Evolutionary conservation across 1,139 yeast genomes (phyloP).

Genomic region (Oligophagozyma castellii): DNA sequence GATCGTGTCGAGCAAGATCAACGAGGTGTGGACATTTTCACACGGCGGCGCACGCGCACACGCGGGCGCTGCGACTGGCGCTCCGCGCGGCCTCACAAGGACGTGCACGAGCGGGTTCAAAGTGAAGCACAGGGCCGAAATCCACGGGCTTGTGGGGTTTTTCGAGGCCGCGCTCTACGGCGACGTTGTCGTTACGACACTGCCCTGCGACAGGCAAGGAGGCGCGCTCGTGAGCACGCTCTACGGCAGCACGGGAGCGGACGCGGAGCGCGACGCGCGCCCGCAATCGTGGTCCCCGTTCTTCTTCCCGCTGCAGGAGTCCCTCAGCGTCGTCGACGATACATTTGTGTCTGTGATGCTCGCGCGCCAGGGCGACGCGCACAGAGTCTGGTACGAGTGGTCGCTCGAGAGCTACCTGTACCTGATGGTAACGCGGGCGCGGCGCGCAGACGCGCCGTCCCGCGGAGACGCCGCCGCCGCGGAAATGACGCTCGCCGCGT

Average conservation of each 20-base stretch:
- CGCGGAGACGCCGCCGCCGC: not conserved
- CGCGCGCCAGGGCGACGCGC: slow-evolving; percentile 25
- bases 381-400: slow-evolving; percentile 67
- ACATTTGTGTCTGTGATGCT: slow-evolving; percentile 38
- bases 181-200: slow-evolving; percentile 41
- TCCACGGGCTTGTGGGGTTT: slow-evolving; percentile 67
- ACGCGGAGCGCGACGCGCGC: not conserved
- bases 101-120: slow-evolving; percentile 22
- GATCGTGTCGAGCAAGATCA: slow-evolving; percentile 29
- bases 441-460: slow-evolving; percentile 2
- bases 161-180: slow-evolving; percentile 56
- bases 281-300: slow-evolving; percentile 54
- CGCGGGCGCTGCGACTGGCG: no score
- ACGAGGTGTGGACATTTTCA: slow-evolving; percentile 39
- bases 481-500: slow-evolving; percentile 2
- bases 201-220: slow-evolving; percentile 28
- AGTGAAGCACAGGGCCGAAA: slow-evolving; percentile 32
- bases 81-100: slow-evolving; percentile 23
- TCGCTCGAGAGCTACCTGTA: slow-evolving; percentile 37
- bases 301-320: slow-evolving; percentile 50
- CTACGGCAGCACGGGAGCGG: no score
- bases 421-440: slow-evolving; percentile 24
- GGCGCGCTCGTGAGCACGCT: slow-evolving; percentile 1
- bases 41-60: no score
- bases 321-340: slow-evolving; percentile 37